A percentile compares a stretch with the other conserved stretches of the same genome.
Conservation (phyloP, 108 stramenopile genomes). For the Parietichytrium sp. region DNA sequence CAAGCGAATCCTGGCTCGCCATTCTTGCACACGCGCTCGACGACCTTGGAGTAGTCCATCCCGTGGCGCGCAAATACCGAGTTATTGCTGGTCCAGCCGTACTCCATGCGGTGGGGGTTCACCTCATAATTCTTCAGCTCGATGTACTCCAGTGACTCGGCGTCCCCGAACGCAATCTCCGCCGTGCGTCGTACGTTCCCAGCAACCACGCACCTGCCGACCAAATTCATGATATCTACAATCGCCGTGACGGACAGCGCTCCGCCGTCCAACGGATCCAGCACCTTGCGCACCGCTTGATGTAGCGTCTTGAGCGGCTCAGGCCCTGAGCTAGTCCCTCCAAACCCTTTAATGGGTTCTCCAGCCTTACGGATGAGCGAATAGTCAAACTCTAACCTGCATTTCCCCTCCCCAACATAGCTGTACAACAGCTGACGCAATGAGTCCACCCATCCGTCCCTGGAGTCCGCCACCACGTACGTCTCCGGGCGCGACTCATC, state of each 20-base stretch:
- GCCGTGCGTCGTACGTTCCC: constrained; percentile 64
- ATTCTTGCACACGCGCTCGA: constrained; percentile 52
- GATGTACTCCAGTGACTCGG: constrained; percentile 42
- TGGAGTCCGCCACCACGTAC: constrained; percentile 53
- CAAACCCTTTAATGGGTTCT: constrained; percentile 59
- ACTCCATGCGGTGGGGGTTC: constrained; percentile 57
- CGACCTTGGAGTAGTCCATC: constrained; percentile 60
- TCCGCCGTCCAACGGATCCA: constrained; percentile 44
- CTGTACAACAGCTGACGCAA: constrained; percentile 48
- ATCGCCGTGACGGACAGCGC: constrained; percentile 54
- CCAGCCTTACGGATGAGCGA: constrained; percentile 53
- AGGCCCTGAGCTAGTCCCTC: constrained; percentile 57
- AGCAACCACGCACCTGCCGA: constrained; percentile 58
- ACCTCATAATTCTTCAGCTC: constrained; percentile 54
- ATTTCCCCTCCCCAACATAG: constrained; percentile 43
- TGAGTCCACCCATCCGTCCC: constrained; percentile 62
- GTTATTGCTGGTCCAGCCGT: constrained; percentile 64
- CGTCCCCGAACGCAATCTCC: constrained; percentile 62
- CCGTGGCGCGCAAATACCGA: constrained; percentile 56
- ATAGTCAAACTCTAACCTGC: constrained; percentile 47
- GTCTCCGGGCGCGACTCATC: background rate
- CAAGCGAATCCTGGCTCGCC: constrained; percentile 67
- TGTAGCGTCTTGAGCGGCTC: constrained; percentile 49
- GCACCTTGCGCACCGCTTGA: constrained; percentile 30
- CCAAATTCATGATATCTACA: constrained; percentile 63